Evolutionary conservation across 345 rosid species (phyloP).

Genomic region (Kandelia obovata): DNA sequence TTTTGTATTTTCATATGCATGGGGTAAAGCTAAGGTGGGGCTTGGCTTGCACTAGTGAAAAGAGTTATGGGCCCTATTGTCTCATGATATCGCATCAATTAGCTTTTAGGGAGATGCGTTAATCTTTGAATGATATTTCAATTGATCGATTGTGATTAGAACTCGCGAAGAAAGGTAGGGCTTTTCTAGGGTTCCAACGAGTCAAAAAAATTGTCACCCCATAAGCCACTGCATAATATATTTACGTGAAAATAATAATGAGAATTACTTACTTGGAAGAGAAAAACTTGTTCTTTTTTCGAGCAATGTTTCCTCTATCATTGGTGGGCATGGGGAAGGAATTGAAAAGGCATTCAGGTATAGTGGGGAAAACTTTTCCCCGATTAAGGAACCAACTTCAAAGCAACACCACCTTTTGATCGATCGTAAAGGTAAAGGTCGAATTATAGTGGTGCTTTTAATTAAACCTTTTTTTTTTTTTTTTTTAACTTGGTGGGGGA

Average conservation of each 20-base stretch:
- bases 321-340: constrained; percentile 26
- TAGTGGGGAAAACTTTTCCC: constrained; percentile 28
- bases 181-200: constrained; percentile 22
- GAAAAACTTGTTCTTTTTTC: constrained; percentile 2
- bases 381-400: constrained; percentile 39
- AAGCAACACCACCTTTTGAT: constrained; percentile 29
- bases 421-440: constrained; percentile 16
- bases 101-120: constrained; percentile 19
- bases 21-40: constrained; percentile 40
- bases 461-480: not conserved
- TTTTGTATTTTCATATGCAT: constrained; percentile 5
- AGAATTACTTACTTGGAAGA: constrained; percentile 18
- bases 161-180: constrained; percentile 13
- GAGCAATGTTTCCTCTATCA: constrained; percentile 38
- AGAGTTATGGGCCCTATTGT: constrained; percentile 46
- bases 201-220: constrained; percentile 19
- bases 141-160: constrained; percentile 30
- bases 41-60: constrained; percentile 65
- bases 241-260: constrained; percentile 3
- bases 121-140: constrained; percentile 19
- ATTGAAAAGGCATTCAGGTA: constrained; percentile 22
- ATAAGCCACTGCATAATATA: constrained; percentile 6
- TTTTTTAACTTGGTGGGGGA: too few relatives aligned
- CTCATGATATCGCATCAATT: constrained; percentile 56
- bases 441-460: not conserved